phyloP scores from a whole-genome alignment of 169 alveolate genomes.

The Hammondia hammondi region DNA sequence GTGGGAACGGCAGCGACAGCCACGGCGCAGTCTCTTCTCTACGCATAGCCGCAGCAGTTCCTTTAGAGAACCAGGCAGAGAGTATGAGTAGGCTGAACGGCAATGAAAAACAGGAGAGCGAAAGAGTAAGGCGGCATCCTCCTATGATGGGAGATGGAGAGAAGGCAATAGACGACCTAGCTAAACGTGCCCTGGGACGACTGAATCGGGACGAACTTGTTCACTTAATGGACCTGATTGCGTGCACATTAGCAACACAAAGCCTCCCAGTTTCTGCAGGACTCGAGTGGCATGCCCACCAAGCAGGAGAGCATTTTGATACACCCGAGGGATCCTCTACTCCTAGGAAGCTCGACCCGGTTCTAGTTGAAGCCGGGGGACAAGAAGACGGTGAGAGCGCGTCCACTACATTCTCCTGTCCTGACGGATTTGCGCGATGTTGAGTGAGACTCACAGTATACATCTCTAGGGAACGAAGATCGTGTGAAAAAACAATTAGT shows the following conservation, averaged over 20 bases:
- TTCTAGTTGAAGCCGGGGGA: not conserved
- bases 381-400: not conserved
- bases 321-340: not conserved
- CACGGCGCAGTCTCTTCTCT: too few relatives aligned
- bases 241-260: not conserved
- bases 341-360: not conserved
- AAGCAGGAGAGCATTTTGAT: not conserved
- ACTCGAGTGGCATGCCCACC: not conserved
- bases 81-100: not conserved
- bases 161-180: not conserved
- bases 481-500: not conserved
- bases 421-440: not conserved
- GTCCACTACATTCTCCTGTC: not conserved
- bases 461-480: not conserved
- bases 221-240: slow-evolving; percentile 11
- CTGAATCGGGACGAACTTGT: slow-evolving; percentile 10
- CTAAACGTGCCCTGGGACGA: not conserved
- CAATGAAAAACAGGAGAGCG: not conserved
- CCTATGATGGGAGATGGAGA: not conserved
- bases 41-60: too few relatives aligned
- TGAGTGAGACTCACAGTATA: not conserved
- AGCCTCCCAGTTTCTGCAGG: not conserved
- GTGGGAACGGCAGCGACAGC: too few relatives aligned
- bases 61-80: too few relatives aligned
- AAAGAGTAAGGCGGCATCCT: not conserved